Conservation (phyloP, 495 filamentous ascomycete species). For the Rhizodiscina lignyota region DNA sequence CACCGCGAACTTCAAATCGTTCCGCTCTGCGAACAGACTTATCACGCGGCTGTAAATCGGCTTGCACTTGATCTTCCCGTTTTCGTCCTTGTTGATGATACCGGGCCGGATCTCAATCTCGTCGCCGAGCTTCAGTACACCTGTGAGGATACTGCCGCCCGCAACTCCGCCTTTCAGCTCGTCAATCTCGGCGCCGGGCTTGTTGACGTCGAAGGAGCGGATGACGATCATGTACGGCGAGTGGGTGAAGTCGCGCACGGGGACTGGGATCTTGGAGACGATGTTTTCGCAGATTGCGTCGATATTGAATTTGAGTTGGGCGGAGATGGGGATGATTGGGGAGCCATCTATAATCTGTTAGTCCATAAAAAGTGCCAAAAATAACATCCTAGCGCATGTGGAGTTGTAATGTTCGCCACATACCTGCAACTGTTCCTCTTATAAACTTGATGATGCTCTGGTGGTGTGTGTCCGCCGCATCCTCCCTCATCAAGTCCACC, state of each 20-base stretch:
- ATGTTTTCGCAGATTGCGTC: slow-evolving; percentile 93
- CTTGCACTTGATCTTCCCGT: slow-evolving; percentile 86
- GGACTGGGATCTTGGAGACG: slow-evolving; percentile 82
- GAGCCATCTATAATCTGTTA: too few species aligned
- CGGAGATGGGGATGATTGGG: slow-evolving; percentile 94
- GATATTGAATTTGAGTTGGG: slow-evolving; percentile 98
- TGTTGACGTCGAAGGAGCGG: slow-evolving; percentile 98
- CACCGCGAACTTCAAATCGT: slow-evolving; percentile 93
- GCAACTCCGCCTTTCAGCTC: slow-evolving; percentile 98
- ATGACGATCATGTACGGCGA: slow-evolving; percentile 98
- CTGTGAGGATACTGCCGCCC: slow-evolving; percentile 88
- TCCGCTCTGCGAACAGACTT: slow-evolving; percentile 90
- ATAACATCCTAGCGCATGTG: too few species aligned
- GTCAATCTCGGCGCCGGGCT: slow-evolving; percentile 98
- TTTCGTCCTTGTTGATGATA: slow-evolving; percentile 83
- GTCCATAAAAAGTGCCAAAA: too few species aligned
- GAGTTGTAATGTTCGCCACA: too few species aligned
- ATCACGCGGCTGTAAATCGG: slow-evolving; percentile 93
- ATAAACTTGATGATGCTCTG: slow-evolving; percentile 96
- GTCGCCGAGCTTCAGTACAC: slow-evolving; percentile 87
- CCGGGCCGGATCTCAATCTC: slow-evolving; percentile 97
- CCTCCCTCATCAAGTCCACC: slow-evolving; percentile 93
- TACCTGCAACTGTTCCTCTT: slow-evolving; percentile 85
- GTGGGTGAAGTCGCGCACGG: slow-evolving; percentile 70
- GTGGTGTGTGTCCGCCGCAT: slow-evolving; percentile 79